Evolutionary conservation across 305 asterid genomes (phyloP), one percentile per base, ranked within the genome.

Genomic region (Coffea humblotiana): DNA sequence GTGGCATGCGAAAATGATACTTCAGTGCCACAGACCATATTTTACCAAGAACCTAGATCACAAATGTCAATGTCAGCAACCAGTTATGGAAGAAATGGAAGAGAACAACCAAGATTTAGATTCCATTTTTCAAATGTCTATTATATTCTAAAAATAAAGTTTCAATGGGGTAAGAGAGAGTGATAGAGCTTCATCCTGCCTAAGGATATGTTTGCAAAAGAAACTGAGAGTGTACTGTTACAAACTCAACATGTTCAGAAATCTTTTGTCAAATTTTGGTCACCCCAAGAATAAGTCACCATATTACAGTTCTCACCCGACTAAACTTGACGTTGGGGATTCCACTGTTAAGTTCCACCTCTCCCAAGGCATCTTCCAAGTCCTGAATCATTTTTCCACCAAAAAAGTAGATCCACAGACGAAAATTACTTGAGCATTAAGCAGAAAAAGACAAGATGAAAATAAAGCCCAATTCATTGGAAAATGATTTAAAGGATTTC

Each of bases 1-100:
- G 97, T 78, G 99, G 97, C 96, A 96, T 91, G 85, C 94, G 95
- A 89, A 97, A 94, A 83, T 96, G 99, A 83, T 94, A 91, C 90
- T 94, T 96, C 79, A 94, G 81, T 56, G 99, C 99, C 71, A 96
- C 92, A 66, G 98, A 86, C 97, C 95, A 90, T 85, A 96, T 92
- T 89, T 91, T 94, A 75, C 97, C 91, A 81, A 96, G 91, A 76
- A 95, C 96, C 99, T 95, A 80, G 85, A 87, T 27, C 74, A 88
- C 43, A 85, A 45, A 74, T 67, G 87, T 65, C 61, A 74, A 18
- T 45, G 73, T 49, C 43, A 87, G 84, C 72, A 82, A 71, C 70
- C 64, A 80, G 70, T 74, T 73, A 77, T 60, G 65, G 54, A 78
- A 78, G 19, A 78, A 82, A 83, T n/a, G 49, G 45, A 45, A 75